Evolutionary conservation across 2,329 filamentous ascomycete genomes (phyloP), one percentile per base, ranked within the genome.

Genomic region (Cephalotrichum gorgonifer): DNA sequence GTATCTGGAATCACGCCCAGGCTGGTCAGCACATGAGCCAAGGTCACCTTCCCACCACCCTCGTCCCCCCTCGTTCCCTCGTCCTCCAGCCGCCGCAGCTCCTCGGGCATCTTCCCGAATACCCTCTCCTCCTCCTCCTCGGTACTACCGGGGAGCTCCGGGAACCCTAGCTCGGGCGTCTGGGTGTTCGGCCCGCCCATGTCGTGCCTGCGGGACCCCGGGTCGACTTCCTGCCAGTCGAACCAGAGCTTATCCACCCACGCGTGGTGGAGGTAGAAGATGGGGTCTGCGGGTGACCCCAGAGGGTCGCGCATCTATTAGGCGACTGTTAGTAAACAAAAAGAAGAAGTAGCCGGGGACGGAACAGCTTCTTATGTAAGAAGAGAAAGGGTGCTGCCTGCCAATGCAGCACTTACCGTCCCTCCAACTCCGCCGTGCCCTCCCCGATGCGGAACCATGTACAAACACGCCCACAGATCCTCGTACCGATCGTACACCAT

Each of bases 221-320:
- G 39, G 22, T 50, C 49, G 8, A 28, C 49, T 14, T 48, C 47
- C 33, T 57, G 55, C 55, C 54, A 57, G 11, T 53, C 25, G 47
- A 51, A 55, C 55, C 55, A 56, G 17, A 56, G 30, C 14, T 54
- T 51, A 30, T 57, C 55, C 6, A 57, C 50, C 42, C 56, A 54
- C 6, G 51, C 30, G 44, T 56, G 55, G 14, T 57, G 55, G 4
- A 56, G 49, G 41, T 53, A 57, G 47, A 57, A 57, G 7, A 57
- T 49, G 17, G 55, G 55, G 27, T 57, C 55, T 11, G n/a, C 38
- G 26, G 15, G 53, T 48, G 51, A 51, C 44, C 35, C 50, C 8
- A 48, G 14, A 9, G 35, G 25, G 38, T 48, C 33, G 11, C 33
- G 25, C 46, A 48, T 48, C 46, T 48, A 23, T 12, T 28, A n/a